Evolutionary conservation across 2,329 filamentous ascomycete species (phyloP).

Genomic region (Ceratocystis harringtonii): DNA sequence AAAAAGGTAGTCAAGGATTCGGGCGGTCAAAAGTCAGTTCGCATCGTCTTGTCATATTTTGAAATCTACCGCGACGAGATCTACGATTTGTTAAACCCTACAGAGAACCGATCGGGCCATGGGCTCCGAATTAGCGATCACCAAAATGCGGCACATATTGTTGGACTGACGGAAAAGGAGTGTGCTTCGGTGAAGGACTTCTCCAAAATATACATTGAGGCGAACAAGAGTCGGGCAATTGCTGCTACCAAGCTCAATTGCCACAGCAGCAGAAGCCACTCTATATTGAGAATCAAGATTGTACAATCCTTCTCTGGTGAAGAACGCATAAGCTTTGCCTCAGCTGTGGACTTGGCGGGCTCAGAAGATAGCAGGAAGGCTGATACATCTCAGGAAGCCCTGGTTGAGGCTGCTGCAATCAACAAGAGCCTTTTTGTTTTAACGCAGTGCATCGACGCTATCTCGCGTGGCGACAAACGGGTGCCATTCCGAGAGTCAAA

Average conservation of each 20-base stretch:
- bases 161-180: conserved; percentile 67
- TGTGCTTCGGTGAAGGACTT: conserved; percentile 83
- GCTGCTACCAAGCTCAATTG: conserved; percentile 86
- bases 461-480: conserved; percentile 56
- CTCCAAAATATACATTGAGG: conserved; percentile 76
- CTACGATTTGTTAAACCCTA: conserved; percentile 75
- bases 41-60: conserved; percentile 75
- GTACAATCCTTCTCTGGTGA: conserved; percentile 57
- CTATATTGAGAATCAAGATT: conserved; percentile 80
- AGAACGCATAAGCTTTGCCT: conserved; percentile 65
- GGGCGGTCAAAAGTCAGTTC: conserved; percentile 51
- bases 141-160: conserved; percentile 72
- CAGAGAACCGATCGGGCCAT: conserved; percentile 68
- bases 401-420: conserved; percentile 92
- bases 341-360: conserved; percentile 85
- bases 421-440: conserved; percentile 95
- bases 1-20: conserved; percentile 76
- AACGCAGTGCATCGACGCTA: conserved; percentile 90
- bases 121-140: conserved; percentile 75
- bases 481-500: conserved; percentile 93
- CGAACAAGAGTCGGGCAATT: conserved; percentile 79
- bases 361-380: conserved; percentile 92
- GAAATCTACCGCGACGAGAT: conserved; percentile 97
- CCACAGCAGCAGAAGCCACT: conserved; percentile 78
- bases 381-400: conserved; percentile 79